Evolutionary conservation across 306 rosid species (phyloP), one percentile per base, ranked within the genome.

Genomic region (peach (Prunus persica)): DNA sequence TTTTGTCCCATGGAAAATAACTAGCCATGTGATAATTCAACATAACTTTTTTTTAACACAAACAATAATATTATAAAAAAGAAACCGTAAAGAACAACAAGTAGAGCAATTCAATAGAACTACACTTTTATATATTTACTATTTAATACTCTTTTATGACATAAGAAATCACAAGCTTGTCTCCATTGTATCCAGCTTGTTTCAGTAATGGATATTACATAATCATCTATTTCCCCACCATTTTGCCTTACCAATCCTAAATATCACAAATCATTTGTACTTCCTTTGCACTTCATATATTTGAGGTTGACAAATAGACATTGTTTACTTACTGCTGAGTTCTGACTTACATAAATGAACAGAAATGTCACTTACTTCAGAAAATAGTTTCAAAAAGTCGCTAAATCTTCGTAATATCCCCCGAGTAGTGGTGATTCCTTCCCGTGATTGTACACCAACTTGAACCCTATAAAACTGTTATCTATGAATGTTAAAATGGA

Each of bases 401-500:
- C 65, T 92, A 84, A 85, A 95, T 90, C 98, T 89, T 80, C 96
- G 89, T 65, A 89, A 79, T 82, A 90, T 86, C 3, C 69, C 79
- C 68, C 96, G 85, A 0, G 84, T 83, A 41, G 89, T 79, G 74
- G 97, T 89, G 79, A 90, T 84, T 70, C 93, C 95, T 83, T 90
- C 84, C 11, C 96, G 98, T 2, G 98, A 92, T 85, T 89, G 92
- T 58, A 95, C 46, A 60, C 91, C 95, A 62, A 95, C 93, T 90
- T 88, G 91, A 86, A 95, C 91, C 91, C 86, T 89, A 80, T 79
- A 95, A 86, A 90, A 90, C 98, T 95, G 89, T 71, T 76, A 20
- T 62, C 13, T 52, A 62, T 76, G 50, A 82, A 63, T 72, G 82
- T 81, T 82, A 81, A 76, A 71, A 50, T 54, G 69, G 46, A 66